A percentile compares a stretch with the other conserved stretches of the same genome.
Evolutionary conservation across 2,329 filamentous ascomycete genomes (phyloP).

Genomic region (Nemania sp.): DNA sequence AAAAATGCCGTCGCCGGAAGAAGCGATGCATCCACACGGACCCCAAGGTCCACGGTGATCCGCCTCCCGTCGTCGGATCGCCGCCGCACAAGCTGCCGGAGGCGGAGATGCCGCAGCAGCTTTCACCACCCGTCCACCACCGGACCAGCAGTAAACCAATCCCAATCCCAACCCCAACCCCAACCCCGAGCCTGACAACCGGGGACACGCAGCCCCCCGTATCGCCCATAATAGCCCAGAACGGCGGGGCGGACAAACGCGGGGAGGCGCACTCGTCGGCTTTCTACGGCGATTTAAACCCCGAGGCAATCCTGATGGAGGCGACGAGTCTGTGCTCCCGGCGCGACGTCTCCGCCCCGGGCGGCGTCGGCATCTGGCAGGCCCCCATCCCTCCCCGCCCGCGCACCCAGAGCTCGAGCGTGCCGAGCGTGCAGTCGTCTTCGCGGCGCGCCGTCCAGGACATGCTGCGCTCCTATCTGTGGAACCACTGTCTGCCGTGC

Average conservation of each 20-base stretch:
- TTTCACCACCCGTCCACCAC: too few relatives aligned
- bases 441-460: slow-evolving; percentile 47
- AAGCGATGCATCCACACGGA: slow-evolving; percentile 47
- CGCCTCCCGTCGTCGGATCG: slow-evolving; percentile 12
- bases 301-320: slow-evolving; percentile 70
- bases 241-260: slow-evolving; percentile 35
- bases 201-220: slow-evolving; percentile 37
- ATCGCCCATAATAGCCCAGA: slow-evolving; percentile 24
- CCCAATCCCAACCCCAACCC: slow-evolving; percentile 10
- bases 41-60: slow-evolving; percentile 7
- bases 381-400: slow-evolving; percentile 46
- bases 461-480: slow-evolving; percentile 56
- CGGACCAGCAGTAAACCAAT: slow-evolving; percentile 12
- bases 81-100: slow-evolving; percentile 22
- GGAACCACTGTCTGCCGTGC: slow-evolving; percentile 60
- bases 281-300: slow-evolving; percentile 70
- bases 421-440: slow-evolving; percentile 41
- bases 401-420: slow-evolving; percentile 3
- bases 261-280: slow-evolving; percentile 52
- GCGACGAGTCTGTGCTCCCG: slow-evolving; percentile 58
- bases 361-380: slow-evolving; percentile 69
- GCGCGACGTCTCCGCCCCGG: slow-evolving; percentile 58
- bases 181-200: slow-evolving; percentile 23
- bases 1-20: slow-evolving; percentile 67
- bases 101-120: slow-evolving; percentile 4